Evolutionary conservation across 1,284 basidiomycete species (phyloP).

Genomic region (Leccinum glutinopallens): DNA sequence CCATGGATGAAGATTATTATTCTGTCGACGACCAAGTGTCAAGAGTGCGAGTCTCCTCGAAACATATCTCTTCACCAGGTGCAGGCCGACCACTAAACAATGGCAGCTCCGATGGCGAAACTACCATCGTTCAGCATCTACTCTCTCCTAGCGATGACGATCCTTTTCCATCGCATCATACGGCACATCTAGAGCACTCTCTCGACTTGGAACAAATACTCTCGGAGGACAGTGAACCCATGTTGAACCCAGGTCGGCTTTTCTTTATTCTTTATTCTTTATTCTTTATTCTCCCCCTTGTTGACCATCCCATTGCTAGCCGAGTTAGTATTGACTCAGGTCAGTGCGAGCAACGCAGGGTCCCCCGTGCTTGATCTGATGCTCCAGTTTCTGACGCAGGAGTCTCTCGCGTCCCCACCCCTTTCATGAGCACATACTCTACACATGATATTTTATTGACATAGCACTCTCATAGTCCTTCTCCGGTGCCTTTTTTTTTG

Average conservation of each 20-base stretch:
- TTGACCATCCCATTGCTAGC: constrained; percentile 38
- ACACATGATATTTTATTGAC: constrained; percentile 23
- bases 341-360: constrained; percentile 32
- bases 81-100: constrained; percentile 13
- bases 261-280: not conserved
- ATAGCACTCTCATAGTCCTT: constrained; percentile 22
- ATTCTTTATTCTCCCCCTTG: not conserved
- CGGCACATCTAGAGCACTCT: constrained; percentile 28
- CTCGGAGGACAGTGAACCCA: constrained; percentile 63
- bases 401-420: constrained; percentile 63
- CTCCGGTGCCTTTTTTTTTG: constrained; percentile 15
- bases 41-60: constrained; percentile 17
- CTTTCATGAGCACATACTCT: constrained; percentile 44
- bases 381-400: constrained; percentile 41
- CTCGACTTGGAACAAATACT: constrained; percentile 54
- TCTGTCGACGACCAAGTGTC: constrained; percentile 10
- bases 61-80: constrained; percentile 16
- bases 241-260: constrained; percentile 64
- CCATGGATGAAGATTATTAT: constrained; percentile 27
- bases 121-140: constrained; percentile 19
- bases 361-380: constrained; percentile 35
- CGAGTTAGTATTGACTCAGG: constrained; percentile 66
- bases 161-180: constrained; percentile 26
- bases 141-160: constrained; percentile 26
- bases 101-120: constrained; percentile 22